phyloP scores from a whole-genome alignment of 1,139 yeast species.

The Sugiyamaella japonica region DNA sequence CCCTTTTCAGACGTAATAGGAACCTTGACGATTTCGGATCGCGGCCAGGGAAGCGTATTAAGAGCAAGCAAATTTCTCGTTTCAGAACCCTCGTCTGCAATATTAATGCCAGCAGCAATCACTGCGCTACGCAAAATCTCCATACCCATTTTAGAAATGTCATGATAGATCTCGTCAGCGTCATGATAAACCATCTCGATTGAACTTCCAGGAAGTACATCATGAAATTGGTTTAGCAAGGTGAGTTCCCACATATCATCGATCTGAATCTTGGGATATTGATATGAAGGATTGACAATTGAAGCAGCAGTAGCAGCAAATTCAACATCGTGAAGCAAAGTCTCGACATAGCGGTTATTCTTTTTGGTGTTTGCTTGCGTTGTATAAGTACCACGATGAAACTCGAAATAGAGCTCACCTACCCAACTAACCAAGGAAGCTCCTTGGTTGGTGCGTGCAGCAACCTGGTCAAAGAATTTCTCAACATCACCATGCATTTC shows the following conservation, averaged over 20 bases:
- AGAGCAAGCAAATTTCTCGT: slow-evolving; percentile 36
- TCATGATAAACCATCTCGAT: slow-evolving; percentile 94
- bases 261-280: slow-evolving; percentile 69
- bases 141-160: slow-evolving; percentile 55
- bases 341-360: slow-evolving; percentile 73
- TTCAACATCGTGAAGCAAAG: slow-evolving; percentile 81
- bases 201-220: slow-evolving; percentile 95
- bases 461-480: slow-evolving; percentile 69
- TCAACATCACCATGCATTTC: slow-evolving; percentile 74
- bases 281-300: slow-evolving; percentile 50
- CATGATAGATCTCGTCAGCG: slow-evolving; percentile 72
- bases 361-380: slow-evolving; percentile 81
- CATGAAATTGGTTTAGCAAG: slow-evolving; percentile 91
- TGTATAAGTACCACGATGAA: slow-evolving; percentile 96
- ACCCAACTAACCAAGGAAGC: slow-evolving; percentile 76
- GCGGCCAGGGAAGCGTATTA: slow-evolving; percentile 70
- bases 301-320: slow-evolving; percentile 76
- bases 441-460: slow-evolving; percentile 64
- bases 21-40: slow-evolving; percentile 54
- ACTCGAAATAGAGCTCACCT: slow-evolving; percentile 92
- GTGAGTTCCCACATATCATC: slow-evolving; percentile 82
- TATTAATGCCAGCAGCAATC: slow-evolving; percentile 8
- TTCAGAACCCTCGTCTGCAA: slow-evolving; percentile 10
- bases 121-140: slow-evolving; percentile 53
- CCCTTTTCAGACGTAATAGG: slow-evolving; percentile 24